Percentiles rank a stretch among this genome's conserved stretches.
phyloP scores from a whole-genome alignment of 352 stramenopile genomes.

The Halophytophthora polymorphica region DNA sequence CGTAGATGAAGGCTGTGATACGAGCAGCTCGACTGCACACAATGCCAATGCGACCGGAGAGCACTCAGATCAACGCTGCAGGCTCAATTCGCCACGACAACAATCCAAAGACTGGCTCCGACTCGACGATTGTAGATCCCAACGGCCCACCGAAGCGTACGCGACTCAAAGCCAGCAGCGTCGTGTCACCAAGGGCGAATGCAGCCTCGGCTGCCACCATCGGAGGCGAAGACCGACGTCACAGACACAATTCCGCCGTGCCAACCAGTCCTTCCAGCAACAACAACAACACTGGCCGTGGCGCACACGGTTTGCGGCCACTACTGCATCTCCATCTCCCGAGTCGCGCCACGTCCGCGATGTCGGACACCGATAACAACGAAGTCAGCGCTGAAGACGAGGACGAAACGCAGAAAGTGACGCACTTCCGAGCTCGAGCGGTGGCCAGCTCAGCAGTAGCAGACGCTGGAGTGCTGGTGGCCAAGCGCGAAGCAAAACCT shows the following conservation, averaged over 20 bases:
- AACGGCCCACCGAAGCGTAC: conserved; percentile 1
- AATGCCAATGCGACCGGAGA: not conserved
- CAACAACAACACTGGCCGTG: not conserved
- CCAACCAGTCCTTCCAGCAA: conserved; percentile 1
- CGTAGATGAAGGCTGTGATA: conserved; percentile 50
- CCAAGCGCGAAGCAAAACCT: conserved; percentile 30
- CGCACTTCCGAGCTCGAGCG: conserved; percentile 52
- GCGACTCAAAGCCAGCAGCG: conserved; percentile 18
- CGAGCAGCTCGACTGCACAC: conserved; percentile 27
- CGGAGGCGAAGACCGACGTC: conserved; percentile 7
- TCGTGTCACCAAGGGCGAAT: conserved; percentile 24
- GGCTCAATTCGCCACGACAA: not conserved
- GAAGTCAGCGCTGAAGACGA: conserved; percentile 15
- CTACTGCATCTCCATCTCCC: conserved; percentile 14
- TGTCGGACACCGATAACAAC: not conserved
- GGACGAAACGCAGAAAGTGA: conserved; percentile 40
- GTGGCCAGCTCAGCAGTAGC: conserved; percentile 32
- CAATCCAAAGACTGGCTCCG: conserved; percentile 10
- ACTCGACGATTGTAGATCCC: not conserved
- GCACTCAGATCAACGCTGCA: not conserved
- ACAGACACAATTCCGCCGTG: conserved; percentile 1
- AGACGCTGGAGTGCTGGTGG: conserved; percentile 29
- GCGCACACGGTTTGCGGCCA: conserved; percentile 1
- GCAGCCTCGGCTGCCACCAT: conserved; percentile 16
- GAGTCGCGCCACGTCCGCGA: conserved; percentile 6